Base-by-base conservation (phyloP, 495 filamentous ascomycete species). In the Astrocystis sublimbata region DNA sequence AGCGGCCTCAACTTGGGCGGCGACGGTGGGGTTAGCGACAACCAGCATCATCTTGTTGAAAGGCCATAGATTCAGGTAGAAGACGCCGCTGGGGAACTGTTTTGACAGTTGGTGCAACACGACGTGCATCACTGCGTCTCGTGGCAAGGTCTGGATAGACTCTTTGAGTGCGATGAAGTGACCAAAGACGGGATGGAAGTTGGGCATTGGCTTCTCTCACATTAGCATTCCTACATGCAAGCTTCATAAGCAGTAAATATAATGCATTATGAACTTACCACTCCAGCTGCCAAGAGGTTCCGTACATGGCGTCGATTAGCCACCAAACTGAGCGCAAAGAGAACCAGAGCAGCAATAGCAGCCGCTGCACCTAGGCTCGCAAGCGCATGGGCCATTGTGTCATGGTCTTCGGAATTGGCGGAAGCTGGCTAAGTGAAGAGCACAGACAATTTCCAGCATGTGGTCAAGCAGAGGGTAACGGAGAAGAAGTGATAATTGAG, bases 1-100 rank as follows among this genome's bases (percentile, higher is more conserved):
- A 45, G 65, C n/a, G 30, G 66, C 40, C 42, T 61, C 69, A 21
- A 71, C 50, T 45, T 76, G 71, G 8, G 63, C 36, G 2, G 61
- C 63, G 3, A 19, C 40, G 2, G 45, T 51, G 7, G 70, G 58
- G 40, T 65, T 65, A 4, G 64, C 30, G 5, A 71, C 62, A 40
- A 72, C 55, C 1, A 75, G 24, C 3, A 67, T 41, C 2, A 63
- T 60, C 26, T 31, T 35, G n/a, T n/a, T 65, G 52, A 73, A 72
- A 1, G 74, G 71, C 73, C 74, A 76, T 8, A 67, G 60, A 43
- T 75, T 66, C 5, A 75, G 26, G 54, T 71, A 74, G 66, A 70
- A 73, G 13, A 73, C 52, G 6, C 65, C 69, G 4, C 42, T 51
- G 0, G 68, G 68, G 15, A 60, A 65, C 23, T 50, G 46, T 21